Evolutionary conservation across 106 monocot species (phyloP).

Genomic region (Vanilla planifolia): DNA sequence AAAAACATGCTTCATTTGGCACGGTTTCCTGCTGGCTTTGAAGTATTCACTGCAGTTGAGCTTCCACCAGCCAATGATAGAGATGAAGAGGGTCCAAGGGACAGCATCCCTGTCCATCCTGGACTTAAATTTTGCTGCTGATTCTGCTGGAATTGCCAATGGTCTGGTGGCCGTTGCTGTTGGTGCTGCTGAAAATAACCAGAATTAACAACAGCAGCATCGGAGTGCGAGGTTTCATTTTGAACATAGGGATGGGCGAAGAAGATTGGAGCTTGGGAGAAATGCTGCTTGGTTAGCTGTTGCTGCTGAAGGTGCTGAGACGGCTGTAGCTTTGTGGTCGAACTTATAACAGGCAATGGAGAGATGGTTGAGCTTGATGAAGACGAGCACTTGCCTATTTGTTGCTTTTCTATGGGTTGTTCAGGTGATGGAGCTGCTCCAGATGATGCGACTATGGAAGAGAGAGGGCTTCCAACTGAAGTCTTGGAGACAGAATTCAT

Average conservation of each 20-base stretch:
- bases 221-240: slow-evolving; percentile 9
- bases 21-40: too few species aligned
- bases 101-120: neutral
- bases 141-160: too few species aligned
- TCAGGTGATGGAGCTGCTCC: slow-evolving; percentile 7
- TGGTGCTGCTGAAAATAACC: slow-evolving; percentile 11
- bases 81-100: slow-evolving; percentile 6
- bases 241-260: slow-evolving; percentile 36
- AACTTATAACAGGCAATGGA: slow-evolving; percentile 15
- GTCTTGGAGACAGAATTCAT: slow-evolving; percentile 31
- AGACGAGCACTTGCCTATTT: slow-evolving; percentile 38
- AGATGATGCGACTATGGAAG: slow-evolving; percentile 17
- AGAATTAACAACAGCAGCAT: neutral
- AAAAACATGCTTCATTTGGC: too few species aligned
- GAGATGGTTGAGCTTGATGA: slow-evolving; percentile 11
- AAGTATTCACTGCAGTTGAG: too few species aligned
- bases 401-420: slow-evolving; percentile 30
- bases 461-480: slow-evolving; percentile 54
- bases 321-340: slow-evolving; percentile 3
- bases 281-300: slow-evolving; percentile 18
- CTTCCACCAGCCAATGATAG: too few species aligned
- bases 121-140: neutral
- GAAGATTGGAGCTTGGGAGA: slow-evolving; percentile 38
- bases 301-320: too few species aligned
- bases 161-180: neutral